Percentiles rank a stretch among this genome's conserved stretches.
These are phyloP conservation scores for Striga asiatica DNA, from an alignment of 257 asterid species.

Conservation along the genomic window DNA sequence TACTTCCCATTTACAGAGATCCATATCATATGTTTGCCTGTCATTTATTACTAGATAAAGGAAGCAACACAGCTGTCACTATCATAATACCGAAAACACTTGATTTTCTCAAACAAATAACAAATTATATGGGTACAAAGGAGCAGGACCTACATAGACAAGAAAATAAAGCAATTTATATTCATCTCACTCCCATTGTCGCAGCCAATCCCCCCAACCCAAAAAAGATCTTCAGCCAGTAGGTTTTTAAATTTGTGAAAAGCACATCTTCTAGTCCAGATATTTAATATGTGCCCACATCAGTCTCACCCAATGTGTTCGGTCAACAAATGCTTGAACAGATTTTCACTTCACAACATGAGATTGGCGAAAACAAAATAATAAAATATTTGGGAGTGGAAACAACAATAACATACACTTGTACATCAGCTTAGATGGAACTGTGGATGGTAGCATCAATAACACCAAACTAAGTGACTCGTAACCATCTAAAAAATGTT, in stretches of 20 bases:
- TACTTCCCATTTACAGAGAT: not conserved
- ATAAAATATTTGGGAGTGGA: not conserved
- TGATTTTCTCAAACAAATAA: not conserved
- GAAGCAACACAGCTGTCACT: not conserved
- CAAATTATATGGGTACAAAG: not conserved
- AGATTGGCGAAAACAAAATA: not conserved
- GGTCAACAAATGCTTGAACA: not conserved
- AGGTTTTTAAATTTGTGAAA: too few species aligned
- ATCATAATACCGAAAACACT: not conserved
- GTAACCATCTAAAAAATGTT: constrained; percentile 4
- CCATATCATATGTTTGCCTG: not conserved
- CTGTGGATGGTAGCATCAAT: not conserved
- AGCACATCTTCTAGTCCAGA: too few species aligned
- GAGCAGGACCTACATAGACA: not conserved
- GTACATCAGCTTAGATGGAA: not conserved
- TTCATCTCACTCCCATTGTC: not conserved
- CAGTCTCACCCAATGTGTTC: too few species aligned
- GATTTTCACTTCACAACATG: not conserved
- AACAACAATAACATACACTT: not conserved
- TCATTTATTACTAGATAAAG: not conserved
- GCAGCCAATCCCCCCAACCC: not conserved
- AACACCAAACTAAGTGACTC: not conserved
- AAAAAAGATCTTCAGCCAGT: too few species aligned
- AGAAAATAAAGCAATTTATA: not conserved
- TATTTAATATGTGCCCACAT: too few species aligned